phyloP scores from a whole-genome alignment of 495 filamentous ascomycete species.

The Daldinia bambusicola region DNA sequence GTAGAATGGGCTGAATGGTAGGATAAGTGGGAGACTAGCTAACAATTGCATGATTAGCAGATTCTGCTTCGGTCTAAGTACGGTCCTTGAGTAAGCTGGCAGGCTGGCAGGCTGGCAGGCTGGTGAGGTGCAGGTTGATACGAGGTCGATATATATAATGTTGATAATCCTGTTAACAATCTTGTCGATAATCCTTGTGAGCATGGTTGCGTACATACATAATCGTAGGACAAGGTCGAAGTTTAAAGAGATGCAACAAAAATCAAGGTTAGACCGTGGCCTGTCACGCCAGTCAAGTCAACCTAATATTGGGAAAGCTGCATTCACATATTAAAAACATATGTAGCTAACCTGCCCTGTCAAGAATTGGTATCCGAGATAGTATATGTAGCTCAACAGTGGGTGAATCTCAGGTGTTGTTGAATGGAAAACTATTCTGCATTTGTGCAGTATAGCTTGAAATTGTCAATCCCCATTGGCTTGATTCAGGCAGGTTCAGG shows the following conservation, averaged over 20 bases:
- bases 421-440: not conserved
- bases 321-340: conserved; percentile 8
- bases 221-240: not conserved
- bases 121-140: not conserved
- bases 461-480: conserved; percentile 24
- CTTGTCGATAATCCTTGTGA: not conserved
- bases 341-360: conserved; percentile 9
- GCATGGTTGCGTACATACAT: not conserved
- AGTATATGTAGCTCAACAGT: no score
- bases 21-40: not conserved
- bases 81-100: not conserved
- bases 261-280: conserved; percentile 13
- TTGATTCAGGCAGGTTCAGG: not conserved
- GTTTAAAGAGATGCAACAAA: not conserved
- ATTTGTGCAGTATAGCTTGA: conserved; percentile 21
- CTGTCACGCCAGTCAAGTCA: conserved; percentile 3
- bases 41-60: no score
- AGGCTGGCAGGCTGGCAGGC: no score
- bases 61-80: not conserved
- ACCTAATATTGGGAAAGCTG: conserved; percentile 11
- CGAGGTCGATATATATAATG: not conserved
- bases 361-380: no score
- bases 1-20: conserved; percentile 13
- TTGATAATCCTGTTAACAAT: not conserved
- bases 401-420: conserved; percentile 2